These are phyloP conservation scores for Colletotrichum abscissum DNA, from an alignment of 2,329 filamentous ascomycete genomes.

Conservation along the genomic window DNA sequence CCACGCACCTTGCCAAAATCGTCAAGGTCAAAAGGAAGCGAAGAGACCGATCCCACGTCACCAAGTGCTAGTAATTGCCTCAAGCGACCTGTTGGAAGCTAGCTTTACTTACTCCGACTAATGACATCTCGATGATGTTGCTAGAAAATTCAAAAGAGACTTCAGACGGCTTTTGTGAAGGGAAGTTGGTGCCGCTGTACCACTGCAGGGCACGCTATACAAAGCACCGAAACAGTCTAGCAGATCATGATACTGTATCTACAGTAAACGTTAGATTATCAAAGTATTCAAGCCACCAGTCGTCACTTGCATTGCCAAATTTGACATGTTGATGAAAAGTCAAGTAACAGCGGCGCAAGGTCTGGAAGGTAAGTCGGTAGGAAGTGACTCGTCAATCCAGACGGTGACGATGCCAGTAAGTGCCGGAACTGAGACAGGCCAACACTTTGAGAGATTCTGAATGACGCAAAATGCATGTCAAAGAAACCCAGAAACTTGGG, in stretches of 20 bases:
- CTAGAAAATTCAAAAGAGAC: background rate
- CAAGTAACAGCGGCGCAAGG: background rate
- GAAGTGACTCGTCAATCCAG: background rate
- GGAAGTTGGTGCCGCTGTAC: background rate
- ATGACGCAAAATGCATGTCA: slow-evolving; percentile 1
- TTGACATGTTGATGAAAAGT: background rate
- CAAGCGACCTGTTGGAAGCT: slow-evolving; percentile 1
- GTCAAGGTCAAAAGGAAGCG: background rate
- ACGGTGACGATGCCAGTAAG: background rate
- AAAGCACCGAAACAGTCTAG: background rate
- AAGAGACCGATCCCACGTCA: slow-evolving; percentile 18
- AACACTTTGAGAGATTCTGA: background rate
- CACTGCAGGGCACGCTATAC: background rate
- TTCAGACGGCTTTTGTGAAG: background rate
- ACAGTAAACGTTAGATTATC: background rate
- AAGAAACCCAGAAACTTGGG: background rate
- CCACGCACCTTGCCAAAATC: background rate
- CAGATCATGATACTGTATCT: background rate
- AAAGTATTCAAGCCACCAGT: background rate
- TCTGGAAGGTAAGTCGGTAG: background rate
- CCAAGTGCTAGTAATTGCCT: background rate
- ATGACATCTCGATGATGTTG: slow-evolving; percentile 23
- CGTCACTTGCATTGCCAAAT: background rate
- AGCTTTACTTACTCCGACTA: background rate
- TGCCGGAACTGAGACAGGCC: background rate